Conservation (phyloP, 129 eudicot species). For the Helichrysum umbraculigerum region DNA sequence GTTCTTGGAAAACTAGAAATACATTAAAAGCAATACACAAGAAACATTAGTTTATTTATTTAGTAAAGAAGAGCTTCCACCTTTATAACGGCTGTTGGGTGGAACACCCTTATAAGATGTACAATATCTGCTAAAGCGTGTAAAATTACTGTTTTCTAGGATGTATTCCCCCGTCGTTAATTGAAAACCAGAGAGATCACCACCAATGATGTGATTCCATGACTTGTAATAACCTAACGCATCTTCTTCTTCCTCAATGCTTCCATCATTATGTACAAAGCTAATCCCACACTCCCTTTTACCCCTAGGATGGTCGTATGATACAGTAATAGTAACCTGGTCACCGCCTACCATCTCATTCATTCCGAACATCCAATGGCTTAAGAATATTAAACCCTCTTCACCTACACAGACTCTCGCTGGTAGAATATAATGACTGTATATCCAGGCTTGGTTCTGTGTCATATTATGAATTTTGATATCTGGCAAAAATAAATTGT, state of each 20-base stretch:
- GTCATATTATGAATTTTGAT: not conserved
- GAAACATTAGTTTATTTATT: too few relatives aligned
- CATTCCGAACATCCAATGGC: constrained; percentile 6
- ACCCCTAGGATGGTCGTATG: fast-evolving
- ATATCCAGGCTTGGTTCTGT: not conserved
- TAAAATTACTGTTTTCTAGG: not conserved
- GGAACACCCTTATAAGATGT: too few relatives aligned
- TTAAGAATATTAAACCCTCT: not conserved
- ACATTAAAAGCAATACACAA: not conserved
- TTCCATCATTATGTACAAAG: not conserved
- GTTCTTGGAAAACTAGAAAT: not conserved
- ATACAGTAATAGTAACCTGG: not conserved
- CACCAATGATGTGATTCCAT: constrained; percentile 9
- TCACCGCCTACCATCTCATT: constrained; percentile 11
- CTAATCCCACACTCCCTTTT: not conserved
- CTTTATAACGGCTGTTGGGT: not conserved
- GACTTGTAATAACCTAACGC: not conserved
- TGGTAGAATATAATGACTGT: too few relatives aligned
- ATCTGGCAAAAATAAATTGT: not conserved
- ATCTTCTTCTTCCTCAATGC: not conserved
- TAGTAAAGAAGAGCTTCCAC: not conserved
- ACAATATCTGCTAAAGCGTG: not conserved
- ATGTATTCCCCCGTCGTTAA: not conserved
- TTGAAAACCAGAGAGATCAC: constrained; percentile 12
- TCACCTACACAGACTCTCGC: not conserved